These are phyloP conservation scores for Candolleomyces efflorescens DNA, from an alignment of 768 basidiomycete genomes.

Conservation along the genomic window DNA sequence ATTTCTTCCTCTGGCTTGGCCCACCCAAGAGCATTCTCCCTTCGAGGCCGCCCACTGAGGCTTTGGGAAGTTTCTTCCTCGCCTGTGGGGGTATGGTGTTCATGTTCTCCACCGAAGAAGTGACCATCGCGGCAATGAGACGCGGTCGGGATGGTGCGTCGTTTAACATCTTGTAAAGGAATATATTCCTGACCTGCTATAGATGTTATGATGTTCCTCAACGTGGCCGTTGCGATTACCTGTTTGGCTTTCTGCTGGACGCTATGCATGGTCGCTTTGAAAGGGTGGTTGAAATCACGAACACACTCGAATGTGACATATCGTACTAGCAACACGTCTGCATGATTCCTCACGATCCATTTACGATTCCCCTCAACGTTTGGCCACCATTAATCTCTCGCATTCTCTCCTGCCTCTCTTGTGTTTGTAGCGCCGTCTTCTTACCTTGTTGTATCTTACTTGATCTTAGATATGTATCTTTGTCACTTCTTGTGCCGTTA, in stretches of 20 bases:
- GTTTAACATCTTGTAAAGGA: background rate
- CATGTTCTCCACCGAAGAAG: constrained; percentile 85
- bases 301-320: constrained; percentile 26
- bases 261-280: constrained; percentile 68
- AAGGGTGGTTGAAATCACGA: constrained; percentile 68
- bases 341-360: background rate
- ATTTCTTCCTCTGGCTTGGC: constrained; percentile 89
- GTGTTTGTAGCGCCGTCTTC: background rate
- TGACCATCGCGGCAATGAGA: constrained; percentile 90
- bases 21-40: constrained; percentile 85
- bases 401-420: background rate
- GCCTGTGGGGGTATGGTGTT: constrained; percentile 87
- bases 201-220: constrained; percentile 91
- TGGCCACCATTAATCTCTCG: background rate
- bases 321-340: constrained; percentile 13
- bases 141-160: constrained; percentile 74
- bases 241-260: constrained; percentile 87
- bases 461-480: background rate
- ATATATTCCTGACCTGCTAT: constrained; percentile 5
- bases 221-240: constrained; percentile 80
- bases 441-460: background rate
- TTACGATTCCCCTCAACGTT: constrained; percentile 8
- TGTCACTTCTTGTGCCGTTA: background rate
- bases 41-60: constrained; percentile 91
- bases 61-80: constrained; percentile 80